Conservation (phyloP, 2,329 filamentous ascomycete genomes). For the Kalmusia sp. region DNA sequence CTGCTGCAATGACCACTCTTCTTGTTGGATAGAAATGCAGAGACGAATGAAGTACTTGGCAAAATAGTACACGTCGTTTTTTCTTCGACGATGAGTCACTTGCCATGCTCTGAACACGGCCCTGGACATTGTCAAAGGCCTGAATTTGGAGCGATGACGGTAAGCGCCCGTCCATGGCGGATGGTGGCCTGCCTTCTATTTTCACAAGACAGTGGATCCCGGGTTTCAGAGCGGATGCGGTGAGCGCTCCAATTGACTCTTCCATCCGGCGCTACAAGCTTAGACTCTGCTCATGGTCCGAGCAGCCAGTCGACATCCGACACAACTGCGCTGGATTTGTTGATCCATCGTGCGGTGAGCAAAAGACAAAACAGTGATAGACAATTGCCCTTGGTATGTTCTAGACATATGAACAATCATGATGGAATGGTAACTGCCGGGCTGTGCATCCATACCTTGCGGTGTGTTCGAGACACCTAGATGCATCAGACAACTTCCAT, state of each 20-base stretch:
- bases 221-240: constrained; percentile 31
- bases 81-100: constrained; percentile 23
- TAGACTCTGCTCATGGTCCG: constrained; percentile 17
- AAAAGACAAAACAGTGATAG: constrained; percentile 10
- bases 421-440: constrained; percentile 6
- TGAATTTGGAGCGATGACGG: constrained; percentile 24
- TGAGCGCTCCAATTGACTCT: constrained; percentile 30
- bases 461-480: constrained; percentile 25
- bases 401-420: constrained; percentile 18
- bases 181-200: constrained; percentile 10
- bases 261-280: constrained; percentile 16
- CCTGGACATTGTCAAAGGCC: constrained; percentile 20
- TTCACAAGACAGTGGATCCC: constrained; percentile 22
- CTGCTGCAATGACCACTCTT: constrained; percentile 17
- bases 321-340: constrained; percentile 21
- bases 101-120: constrained; percentile 8
- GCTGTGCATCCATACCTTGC: constrained; percentile 21
- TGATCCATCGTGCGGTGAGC: constrained; percentile 31
- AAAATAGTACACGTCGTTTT: constrained; percentile 21
- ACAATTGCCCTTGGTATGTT: constrained; percentile 14
- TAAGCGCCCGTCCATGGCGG: constrained; percentile 18
- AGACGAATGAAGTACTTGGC: constrained; percentile 26
- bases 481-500: constrained; percentile 14
- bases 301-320: constrained; percentile 23
- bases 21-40: constrained; percentile 23